A percentile compares a stretch with the other conserved stretches of the same genome.
Conservation (phyloP, 176 grass and related monocot species). For the Echinochloa phyllopogon region DNA sequence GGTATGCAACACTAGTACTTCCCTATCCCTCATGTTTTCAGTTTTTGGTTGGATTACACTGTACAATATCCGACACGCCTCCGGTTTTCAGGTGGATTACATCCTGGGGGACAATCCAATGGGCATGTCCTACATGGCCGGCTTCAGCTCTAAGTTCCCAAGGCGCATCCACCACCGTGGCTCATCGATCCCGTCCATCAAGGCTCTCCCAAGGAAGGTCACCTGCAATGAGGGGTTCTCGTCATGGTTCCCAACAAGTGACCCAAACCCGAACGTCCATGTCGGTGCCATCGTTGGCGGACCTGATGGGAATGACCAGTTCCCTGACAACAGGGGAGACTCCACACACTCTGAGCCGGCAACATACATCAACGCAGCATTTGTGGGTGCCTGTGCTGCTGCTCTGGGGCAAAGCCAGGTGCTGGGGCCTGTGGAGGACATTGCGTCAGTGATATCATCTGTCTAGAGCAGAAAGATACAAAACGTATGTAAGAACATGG, state of each 20-base stretch:
- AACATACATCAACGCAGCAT: conserved; percentile 68
- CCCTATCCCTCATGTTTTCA: not conserved
- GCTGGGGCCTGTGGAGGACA: not conserved
- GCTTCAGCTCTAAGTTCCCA: conserved; percentile 43
- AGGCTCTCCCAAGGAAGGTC: conserved; percentile 49
- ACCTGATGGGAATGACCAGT: conserved; percentile 55
- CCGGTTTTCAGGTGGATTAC: conserved; percentile 52
- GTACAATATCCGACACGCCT: not conserved
- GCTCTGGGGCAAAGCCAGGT: conserved; percentile 37
- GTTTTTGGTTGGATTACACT: not conserved
- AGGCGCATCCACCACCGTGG: conserved; percentile 58
- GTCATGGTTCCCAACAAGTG: conserved; percentile 31
- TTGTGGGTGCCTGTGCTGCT: conserved; percentile 58
- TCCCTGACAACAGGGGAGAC: conserved; percentile 54
- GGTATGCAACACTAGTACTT: not conserved
- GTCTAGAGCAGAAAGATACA: not conserved
- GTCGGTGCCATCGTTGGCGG: conserved; percentile 55
- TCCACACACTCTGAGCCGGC: conserved; percentile 57
- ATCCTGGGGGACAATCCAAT: conserved; percentile 60
- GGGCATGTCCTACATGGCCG: conserved; percentile 56
- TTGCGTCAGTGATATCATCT: not conserved
- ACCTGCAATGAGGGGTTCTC: conserved; percentile 59
- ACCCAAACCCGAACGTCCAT: conserved; percentile 55
- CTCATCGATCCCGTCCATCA: conserved; percentile 52
- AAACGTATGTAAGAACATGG: not conserved